Conservation (phyloP, 768 basidiomycete species). For the Lactifluus rugatus region DNA sequence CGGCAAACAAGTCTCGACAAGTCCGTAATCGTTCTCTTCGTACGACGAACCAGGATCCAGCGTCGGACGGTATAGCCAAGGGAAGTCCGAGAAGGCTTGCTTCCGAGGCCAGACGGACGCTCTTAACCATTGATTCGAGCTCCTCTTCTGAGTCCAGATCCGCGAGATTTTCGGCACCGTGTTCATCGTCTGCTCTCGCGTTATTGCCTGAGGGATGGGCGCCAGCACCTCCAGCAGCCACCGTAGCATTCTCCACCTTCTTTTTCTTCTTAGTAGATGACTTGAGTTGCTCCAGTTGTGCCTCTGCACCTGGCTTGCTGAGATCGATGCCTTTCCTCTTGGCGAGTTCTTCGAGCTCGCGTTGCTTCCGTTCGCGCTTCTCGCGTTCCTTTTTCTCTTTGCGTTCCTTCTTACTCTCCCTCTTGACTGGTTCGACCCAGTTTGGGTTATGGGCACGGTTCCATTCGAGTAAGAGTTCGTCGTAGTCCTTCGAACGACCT, state of each 20-base stretch:
- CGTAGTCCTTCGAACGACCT: constrained; percentile 76
- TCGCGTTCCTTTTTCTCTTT: constrained; percentile 77
- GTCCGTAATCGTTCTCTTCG: constrained; percentile 53
- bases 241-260: constrained; percentile 34
- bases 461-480: constrained; percentile 87
- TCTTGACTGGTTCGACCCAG: constrained; percentile 79
- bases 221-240: constrained; percentile 26
- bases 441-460: constrained; percentile 81
- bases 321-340: constrained; percentile 43
- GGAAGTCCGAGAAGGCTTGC: constrained; percentile 54
- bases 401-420: constrained; percentile 78
- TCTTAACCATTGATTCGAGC: constrained; percentile 61
- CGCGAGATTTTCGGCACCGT: constrained; percentile 49
- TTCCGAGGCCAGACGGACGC: constrained; percentile 45
- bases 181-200: constrained; percentile 46
- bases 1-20: constrained; percentile 27
- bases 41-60: constrained; percentile 74
- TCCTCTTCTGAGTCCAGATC: constrained; percentile 82
- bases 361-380: constrained; percentile 72
- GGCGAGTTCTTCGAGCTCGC: constrained; percentile 60
- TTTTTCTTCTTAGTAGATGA: constrained; percentile 61
- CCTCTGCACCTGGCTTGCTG: constrained; percentile 33
- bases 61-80: constrained; percentile 63
- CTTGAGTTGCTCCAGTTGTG: constrained; percentile 24
- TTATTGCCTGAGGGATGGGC: constrained; percentile 34